Base-by-base conservation (phyloP, 1,139 yeast species). In the Meyerozyma guilliermondii region DNA sequence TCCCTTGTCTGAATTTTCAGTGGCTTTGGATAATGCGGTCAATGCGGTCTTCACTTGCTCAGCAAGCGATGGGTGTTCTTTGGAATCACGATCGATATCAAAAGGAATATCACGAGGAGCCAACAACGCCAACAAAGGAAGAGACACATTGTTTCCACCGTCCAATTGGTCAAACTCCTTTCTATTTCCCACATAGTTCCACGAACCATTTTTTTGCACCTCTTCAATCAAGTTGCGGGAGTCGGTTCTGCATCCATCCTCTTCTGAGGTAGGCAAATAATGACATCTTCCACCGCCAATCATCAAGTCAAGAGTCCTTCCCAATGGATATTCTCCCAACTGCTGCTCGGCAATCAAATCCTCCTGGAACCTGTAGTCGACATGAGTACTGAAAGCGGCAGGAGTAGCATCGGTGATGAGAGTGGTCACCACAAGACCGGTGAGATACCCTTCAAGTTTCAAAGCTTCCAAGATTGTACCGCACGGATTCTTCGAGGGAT, bases 221-320 rank as follows among this genome's bases (percentile, higher is more conserved):
- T 60, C 60, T 23, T 46, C 38, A n/a, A 58, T 52, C 54, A 60
- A 56, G 52, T 59, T 44, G 30, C 63, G 50, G 14, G 46, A 37
- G 46, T 60, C 64, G 10, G 52, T 44, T 31, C 64, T 55, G 40
- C 60, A 52, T 1, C 64, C 63, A 11, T 55, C 55, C 4, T 48
- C 47, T 5, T 39, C 46, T 6, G 45, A 39, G n/a, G 39, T 31
- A 8, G 62, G 61, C 38, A 55, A 50, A 45, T 54, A 59, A 43
- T 58, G 62, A 38, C 62, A 56, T 41, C 63, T 47, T 2, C 64
- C 64, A 20, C 63, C 63, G n/a, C 64, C 64, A 33, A 60, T 44
- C 31, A 60, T 58, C 55, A 60, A 54, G 47, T 60, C 64, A 14
- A 60, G 62, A 39, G 45, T 46, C n/a, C 51, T 48, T 7, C 63